These are phyloP conservation scores for Boletus semigastroideus DNA, from an alignment of 1,284 basidiomycete species.

Conservation along the genomic window DNA sequence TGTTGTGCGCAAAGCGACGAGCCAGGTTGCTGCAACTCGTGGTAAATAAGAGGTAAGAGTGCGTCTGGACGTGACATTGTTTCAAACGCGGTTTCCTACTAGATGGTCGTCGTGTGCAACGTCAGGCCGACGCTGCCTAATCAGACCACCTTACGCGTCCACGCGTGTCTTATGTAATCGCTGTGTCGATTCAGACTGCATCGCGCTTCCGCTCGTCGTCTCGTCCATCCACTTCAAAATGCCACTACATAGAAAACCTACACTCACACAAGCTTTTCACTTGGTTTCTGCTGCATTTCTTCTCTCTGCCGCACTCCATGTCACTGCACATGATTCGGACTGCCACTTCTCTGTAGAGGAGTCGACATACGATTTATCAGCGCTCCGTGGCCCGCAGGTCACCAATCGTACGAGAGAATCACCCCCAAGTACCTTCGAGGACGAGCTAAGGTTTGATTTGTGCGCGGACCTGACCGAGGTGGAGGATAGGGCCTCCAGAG, in stretches of 20 bases:
- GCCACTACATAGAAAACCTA: constrained; percentile 13
- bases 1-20: constrained; percentile 88
- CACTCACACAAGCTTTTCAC: constrained; percentile 9
- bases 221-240: constrained; percentile 12
- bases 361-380: constrained; percentile 58
- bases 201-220: neutral
- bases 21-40: constrained; percentile 72
- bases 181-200: constrained; percentile 1
- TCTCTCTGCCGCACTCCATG: constrained; percentile 30
- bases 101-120: constrained; percentile 14
- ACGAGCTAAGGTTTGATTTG: constrained; percentile 53
- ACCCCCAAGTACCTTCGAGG: constrained; percentile 50
- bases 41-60: constrained; percentile 63
- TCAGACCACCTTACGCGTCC: constrained; percentile 25
- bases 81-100: constrained; percentile 2
- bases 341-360: constrained; percentile 51
- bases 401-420: constrained; percentile 40
- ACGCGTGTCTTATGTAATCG: constrained; percentile 41
- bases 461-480: constrained; percentile 57
- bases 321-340: constrained; percentile 41
- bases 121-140: constrained; percentile 20
- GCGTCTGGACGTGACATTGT: constrained; percentile 59
- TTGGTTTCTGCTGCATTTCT: constrained; percentile 36
- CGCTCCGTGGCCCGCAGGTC: constrained; percentile 49
- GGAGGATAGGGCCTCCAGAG: constrained; percentile 49